Base-by-base conservation (phyloP, 2,329 filamentous ascomycete genomes). In the Talaromyces sp. region DNA sequence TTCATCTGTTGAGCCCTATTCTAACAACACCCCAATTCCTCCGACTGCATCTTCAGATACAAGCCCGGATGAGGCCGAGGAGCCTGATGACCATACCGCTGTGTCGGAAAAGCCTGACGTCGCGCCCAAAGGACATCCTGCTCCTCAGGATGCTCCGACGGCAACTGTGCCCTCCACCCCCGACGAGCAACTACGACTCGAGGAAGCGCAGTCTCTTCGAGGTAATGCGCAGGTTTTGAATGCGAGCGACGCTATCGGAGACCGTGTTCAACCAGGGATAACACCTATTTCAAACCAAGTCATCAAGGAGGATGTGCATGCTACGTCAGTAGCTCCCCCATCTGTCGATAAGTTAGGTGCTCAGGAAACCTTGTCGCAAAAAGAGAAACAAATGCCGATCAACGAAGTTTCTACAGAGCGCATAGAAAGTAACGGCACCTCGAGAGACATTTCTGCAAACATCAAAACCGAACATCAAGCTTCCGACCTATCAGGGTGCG, bases 11-110 rank as follows among this genome's bases (percentile, higher is more conserved):
- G 85, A 81, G 32, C 83, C 87, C 1, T 87, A 88, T 66, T 92
- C 89, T 50, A 86, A 86, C 58, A 85, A 88, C 24, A 94, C 90
- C 0, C 88, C 90, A 1, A 83, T 82, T 38, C 81, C 87, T 43
- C 83, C 87, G 62, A 84, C 88, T 63, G 83, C 81, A 7, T 92
- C 89, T 1, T 85, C 88, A 0, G 87, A 88, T 65, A 92, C 89
- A 1, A 92, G 88, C 66, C 87, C 88, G 1, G 88, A 89, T 58
- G 84, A 88, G 58, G 88, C 91, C 57, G 63, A 64, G 27, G 62
- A 61, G 10, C 68, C 72, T 77, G 61, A 69, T 79, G 50, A 77
- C 75, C 64, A 81, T 80, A 65, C 78, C 76, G 35, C 46, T 14
- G 35, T 61, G 24, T 43, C 59, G 41, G 26, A 27, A 11, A 63